A percentile compares a stretch with the other conserved stretches of the same genome.
phyloP scores from a whole-genome alignment of 1,284 basidiomycete species.

The Apiotrichum sp. region DNA sequence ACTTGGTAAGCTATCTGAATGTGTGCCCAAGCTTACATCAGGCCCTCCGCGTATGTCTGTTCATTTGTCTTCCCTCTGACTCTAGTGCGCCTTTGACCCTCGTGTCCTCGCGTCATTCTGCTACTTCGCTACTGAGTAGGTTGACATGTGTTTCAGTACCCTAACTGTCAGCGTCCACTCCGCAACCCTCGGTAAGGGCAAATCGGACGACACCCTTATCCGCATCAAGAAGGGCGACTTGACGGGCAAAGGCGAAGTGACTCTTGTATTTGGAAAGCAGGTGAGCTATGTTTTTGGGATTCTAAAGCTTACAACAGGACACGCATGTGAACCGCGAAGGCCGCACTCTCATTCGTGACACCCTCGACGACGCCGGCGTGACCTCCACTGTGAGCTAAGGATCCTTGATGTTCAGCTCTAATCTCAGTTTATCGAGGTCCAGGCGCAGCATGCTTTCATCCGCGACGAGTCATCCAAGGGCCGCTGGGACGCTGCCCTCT shows the following conservation, averaged over 20 bases:
- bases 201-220: conserved; percentile 65
- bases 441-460: conserved; percentile 90
- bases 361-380: conserved; percentile 70
- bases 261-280: conserved; percentile 92
- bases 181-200: conserved; percentile 76
- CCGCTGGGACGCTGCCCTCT: conserved; percentile 85
- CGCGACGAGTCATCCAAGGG: conserved; percentile 85
- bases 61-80: not conserved
- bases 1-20: conserved; percentile 48
- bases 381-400: conserved; percentile 56
- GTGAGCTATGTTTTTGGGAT: conserved; percentile 42
- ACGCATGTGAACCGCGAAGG: conserved; percentile 82
- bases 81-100: conserved; percentile 72
- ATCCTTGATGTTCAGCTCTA: not conserved
- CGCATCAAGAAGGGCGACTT: conserved; percentile 68
- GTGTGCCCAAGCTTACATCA: conserved; percentile 4
- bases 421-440: conserved; percentile 76
- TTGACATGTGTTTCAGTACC: not conserved
- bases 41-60: conserved; percentile 54
- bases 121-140: conserved; percentile 80
- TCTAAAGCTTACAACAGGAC: conserved; percentile 49
- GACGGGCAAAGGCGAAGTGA: conserved; percentile 69
- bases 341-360: conserved; percentile 71
- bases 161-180: conserved; percentile 56
- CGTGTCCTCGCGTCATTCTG: conserved; percentile 79